Conservation (phyloP, 441 rosid genomes). For the Populus hybrid region DNA sequence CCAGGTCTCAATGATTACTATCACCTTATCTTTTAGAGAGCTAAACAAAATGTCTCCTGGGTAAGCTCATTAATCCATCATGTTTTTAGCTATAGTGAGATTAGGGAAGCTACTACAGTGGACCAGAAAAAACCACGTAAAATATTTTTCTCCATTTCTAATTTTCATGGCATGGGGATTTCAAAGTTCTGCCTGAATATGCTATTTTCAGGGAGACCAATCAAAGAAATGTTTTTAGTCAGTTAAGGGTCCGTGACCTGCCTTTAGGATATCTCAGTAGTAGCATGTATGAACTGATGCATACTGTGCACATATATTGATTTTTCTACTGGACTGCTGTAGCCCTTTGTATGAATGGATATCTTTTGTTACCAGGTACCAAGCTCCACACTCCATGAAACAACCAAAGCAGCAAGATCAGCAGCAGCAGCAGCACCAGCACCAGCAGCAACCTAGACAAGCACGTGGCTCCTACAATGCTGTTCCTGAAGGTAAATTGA, state of each 20-base stretch:
- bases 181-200: background rate
- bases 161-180: background rate
- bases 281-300: background rate
- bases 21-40: constrained; percentile 70
- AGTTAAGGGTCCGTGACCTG: background rate
- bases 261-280: background rate
- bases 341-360: constrained; percentile 3
- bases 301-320: background rate
- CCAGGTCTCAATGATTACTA: constrained; percentile 88
- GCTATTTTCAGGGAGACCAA: background rate
- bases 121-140: background rate
- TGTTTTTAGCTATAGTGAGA: background rate
- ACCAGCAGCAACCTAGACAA: constrained; percentile 53
- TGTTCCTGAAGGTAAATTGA: constrained; percentile 55
- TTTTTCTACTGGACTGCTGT: background rate
- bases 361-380: constrained; percentile 51
- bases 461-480: constrained; percentile 43
- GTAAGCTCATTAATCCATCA: constrained; percentile 37
- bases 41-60: constrained; percentile 73
- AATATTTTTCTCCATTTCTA: background rate
- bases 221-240: background rate
- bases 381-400: constrained; percentile 58
- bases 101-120: background rate
- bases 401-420: constrained; percentile 55
- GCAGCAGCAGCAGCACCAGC: constrained; percentile 39